Evolutionary conservation across 2,329 filamentous ascomycete genomes (phyloP).

Genomic region (Esteya vermicola): DNA sequence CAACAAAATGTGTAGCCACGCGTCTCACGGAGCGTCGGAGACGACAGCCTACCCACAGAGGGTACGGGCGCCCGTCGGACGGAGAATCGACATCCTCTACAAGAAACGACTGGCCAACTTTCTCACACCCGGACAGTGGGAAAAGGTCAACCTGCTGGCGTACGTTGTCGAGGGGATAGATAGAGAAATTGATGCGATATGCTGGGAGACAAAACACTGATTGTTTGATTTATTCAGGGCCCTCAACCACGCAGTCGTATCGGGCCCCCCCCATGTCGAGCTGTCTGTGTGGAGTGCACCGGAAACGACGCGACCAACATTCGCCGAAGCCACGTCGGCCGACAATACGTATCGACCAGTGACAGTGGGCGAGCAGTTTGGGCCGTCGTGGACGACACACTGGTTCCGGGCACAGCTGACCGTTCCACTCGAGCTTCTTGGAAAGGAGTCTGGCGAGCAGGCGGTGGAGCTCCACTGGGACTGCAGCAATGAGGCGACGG

Average conservation of each 20-base stretch:
- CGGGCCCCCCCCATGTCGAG: slow-evolving; percentile 64
- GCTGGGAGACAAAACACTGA: no score
- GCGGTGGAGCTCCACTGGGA: slow-evolving; percentile 97
- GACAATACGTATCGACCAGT: slow-evolving; percentile 61
- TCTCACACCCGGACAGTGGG: slow-evolving; percentile 11
- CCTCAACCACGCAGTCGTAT: slow-evolving; percentile 51
- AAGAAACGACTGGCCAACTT: slow-evolving; percentile 12
- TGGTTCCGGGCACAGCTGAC: slow-evolving; percentile 84
- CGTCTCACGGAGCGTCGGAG: no score
- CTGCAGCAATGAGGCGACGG: slow-evolving; percentile 80
- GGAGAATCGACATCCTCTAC: slow-evolving; percentile 13
- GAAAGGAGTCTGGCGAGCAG: no score
- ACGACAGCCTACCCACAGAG: slow-evolving; percentile 13
- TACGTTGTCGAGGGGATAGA: no score
- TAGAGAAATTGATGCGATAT: no score
- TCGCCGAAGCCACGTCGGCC: slow-evolving; percentile 73
- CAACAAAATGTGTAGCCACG: no score
- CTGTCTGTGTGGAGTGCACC: slow-evolving; percentile 80
- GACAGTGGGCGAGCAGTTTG: slow-evolving; percentile 67
- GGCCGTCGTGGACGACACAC: slow-evolving; percentile 93
- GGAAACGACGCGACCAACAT: slow-evolving; percentile 63
- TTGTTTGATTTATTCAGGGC: slow-evolving; percentile 31
- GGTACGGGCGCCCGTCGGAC: slow-evolving; percentile 12
- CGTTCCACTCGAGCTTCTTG: slow-evolving; percentile 55
- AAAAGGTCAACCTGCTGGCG: slow-evolving; percentile 14